Conservation (phyloP, 495 filamentous ascomycete species). For the Penicillium crystallinum region DNA sequence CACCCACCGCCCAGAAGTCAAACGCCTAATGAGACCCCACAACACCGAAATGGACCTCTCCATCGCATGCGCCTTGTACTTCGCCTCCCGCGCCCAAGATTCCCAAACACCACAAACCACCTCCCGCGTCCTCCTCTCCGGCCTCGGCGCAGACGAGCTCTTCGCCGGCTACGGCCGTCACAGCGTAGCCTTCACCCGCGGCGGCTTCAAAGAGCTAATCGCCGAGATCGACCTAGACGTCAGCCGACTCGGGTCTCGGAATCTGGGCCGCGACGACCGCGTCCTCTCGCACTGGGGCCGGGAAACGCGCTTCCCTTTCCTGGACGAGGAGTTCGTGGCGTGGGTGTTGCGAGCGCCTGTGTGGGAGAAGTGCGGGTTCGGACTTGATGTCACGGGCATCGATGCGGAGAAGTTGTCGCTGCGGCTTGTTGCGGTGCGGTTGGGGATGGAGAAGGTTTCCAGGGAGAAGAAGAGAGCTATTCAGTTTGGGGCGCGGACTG, state of each 20-base stretch:
- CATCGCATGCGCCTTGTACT: slow-evolving; percentile 90
- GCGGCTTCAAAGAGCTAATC: slow-evolving; percentile 64
- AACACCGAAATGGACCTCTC: slow-evolving; percentile 99
- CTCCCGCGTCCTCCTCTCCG: slow-evolving; percentile 82
- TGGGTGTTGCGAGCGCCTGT: slow-evolving; percentile 72
- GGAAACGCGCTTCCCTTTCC: slow-evolving; percentile 85
- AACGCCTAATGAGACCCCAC: slow-evolving; percentile 80
- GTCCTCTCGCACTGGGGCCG: slow-evolving; percentile 86
- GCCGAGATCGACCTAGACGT: slow-evolving; percentile 86
- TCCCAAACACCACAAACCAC: slow-evolving; percentile 54
- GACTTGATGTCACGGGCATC: slow-evolving; percentile 32
- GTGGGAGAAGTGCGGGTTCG: slow-evolving; percentile 84
- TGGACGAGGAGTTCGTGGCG: slow-evolving; percentile 78
- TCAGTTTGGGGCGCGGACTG: slow-evolving; percentile 80
- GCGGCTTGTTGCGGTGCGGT: slow-evolving; percentile 66
- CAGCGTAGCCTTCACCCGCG: slow-evolving; percentile 62
- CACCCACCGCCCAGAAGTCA: slow-evolving; percentile 61
- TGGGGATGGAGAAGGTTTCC: slow-evolving; percentile 67
- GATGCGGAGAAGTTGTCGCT: slow-evolving; percentile 79
- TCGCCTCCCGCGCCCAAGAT: slow-evolving; percentile 73
- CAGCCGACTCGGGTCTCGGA: slow-evolving; percentile 79
- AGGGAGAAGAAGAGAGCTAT: slow-evolving; percentile 90
- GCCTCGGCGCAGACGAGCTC: slow-evolving; percentile 92
- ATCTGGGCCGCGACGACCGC: slow-evolving; percentile 89
- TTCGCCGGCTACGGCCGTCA: slow-evolving; percentile 92